Evolutionary conservation across 1,284 basidiomycete species (phyloP).

Genomic region (Neolentinus lepideus): DNA sequence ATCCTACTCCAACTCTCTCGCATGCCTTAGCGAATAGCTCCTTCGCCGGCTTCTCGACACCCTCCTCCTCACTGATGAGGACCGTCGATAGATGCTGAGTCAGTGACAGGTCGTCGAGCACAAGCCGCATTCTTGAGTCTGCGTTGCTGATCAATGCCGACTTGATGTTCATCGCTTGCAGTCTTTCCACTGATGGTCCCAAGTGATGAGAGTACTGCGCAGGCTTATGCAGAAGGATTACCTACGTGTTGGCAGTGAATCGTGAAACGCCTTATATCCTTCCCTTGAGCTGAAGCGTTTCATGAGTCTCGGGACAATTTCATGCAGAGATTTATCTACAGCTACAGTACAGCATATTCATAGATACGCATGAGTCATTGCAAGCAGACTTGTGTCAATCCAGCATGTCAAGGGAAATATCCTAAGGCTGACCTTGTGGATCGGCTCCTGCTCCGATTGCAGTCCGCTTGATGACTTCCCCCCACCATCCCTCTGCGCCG

Average conservation of each 20-base stretch:
- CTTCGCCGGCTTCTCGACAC: slow-evolving; percentile 57
- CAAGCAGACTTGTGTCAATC: background rate
- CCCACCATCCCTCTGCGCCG: slow-evolving; percentile 61
- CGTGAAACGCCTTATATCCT: slow-evolving; percentile 64
- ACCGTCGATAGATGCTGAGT: slow-evolving; percentile 40
- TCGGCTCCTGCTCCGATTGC: slow-evolving; percentile 67
- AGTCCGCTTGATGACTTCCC: slow-evolving; percentile 62
- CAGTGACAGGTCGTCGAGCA: slow-evolving; percentile 53
- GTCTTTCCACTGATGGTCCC: background rate
- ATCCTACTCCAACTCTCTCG: slow-evolving; percentile 19
- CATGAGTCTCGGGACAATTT: slow-evolving; percentile 53
- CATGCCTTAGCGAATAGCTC: slow-evolving; percentile 49
- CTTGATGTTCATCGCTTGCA: background rate
- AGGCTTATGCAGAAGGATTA: slow-evolving; percentile 9
- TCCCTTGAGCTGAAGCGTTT: slow-evolving; percentile 58
- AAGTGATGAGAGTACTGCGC: background rate
- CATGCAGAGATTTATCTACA: slow-evolving; percentile 39
- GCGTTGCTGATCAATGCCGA: slow-evolving; percentile 10
- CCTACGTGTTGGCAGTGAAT: slow-evolving; percentile 54
- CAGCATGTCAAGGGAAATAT: background rate
- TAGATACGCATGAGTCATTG: background rate
- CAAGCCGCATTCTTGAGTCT: slow-evolving; percentile 23
- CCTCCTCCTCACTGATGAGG: slow-evolving; percentile 57
- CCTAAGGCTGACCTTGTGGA: slow-evolving; percentile 15
- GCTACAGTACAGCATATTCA: slow-evolving; percentile 24